phyloP scores from a whole-genome alignment of 768 basidiomycete species.

The Hygrophorus pudorinus region DNA sequence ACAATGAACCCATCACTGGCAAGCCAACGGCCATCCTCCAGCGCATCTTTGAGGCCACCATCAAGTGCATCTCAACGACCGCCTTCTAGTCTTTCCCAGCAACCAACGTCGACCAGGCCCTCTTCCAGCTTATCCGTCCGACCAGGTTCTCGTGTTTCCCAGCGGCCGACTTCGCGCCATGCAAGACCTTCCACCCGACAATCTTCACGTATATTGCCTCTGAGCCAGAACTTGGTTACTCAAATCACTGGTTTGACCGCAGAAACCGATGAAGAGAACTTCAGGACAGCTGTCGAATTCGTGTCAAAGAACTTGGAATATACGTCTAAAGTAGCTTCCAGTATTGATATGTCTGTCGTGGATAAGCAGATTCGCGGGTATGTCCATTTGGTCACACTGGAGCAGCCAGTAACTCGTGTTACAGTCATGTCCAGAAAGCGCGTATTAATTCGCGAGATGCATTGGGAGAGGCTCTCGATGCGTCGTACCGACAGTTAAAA shows the following conservation, averaged over 20 bases:
- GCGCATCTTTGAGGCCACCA: slow-evolving; percentile 27
- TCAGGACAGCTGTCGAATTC: slow-evolving; percentile 42
- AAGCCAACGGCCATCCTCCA: slow-evolving; percentile 19
- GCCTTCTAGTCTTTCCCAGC: slow-evolving; percentile 30
- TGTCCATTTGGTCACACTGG: slow-evolving; percentile 13
- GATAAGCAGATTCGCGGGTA: slow-evolving; percentile 54
- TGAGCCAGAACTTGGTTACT: slow-evolving; percentile 42
- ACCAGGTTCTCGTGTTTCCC: slow-evolving; percentile 32
- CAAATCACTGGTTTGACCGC: slow-evolving; percentile 43
- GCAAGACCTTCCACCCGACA: slow-evolving; percentile 24
- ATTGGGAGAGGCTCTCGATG: slow-evolving; percentile 50
- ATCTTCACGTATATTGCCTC: slow-evolving; percentile 38
- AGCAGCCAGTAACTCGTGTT: slow-evolving; percentile 2
- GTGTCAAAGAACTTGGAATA: slow-evolving; percentile 51
- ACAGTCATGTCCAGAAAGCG: slow-evolving; percentile 56
- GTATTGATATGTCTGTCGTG: slow-evolving; percentile 44
- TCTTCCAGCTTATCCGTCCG: slow-evolving; percentile 25
- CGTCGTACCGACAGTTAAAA: slow-evolving; percentile 43
- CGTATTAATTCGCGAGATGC: slow-evolving; percentile 54
- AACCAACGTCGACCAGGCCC: slow-evolving; percentile 25
- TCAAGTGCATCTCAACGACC: slow-evolving; percentile 41
- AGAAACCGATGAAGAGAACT: slow-evolving; percentile 28
- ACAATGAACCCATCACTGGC: background rate
- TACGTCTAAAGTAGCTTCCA: slow-evolving; percentile 46
- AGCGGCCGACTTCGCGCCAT: slow-evolving; percentile 40